Base-by-base conservation (phyloP, 768 basidiomycete genomes). In the Pleurotus cornucopiae region DNA sequence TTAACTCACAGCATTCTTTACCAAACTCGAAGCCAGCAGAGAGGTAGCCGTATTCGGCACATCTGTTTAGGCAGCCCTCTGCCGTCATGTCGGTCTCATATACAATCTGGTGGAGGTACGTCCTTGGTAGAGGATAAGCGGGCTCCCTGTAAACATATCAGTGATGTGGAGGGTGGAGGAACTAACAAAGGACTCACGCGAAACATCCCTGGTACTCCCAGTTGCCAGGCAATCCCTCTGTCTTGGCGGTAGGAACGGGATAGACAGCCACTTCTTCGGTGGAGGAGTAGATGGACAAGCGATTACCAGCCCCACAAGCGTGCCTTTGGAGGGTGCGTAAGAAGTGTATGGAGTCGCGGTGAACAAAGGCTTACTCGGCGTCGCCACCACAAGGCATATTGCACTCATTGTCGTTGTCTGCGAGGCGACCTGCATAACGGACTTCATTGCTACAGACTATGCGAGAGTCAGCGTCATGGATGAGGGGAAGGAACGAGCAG, bases 331-430 rank as follows among this genome's bases (percentile, higher is more conserved):
- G 37, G 40, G 53, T 58, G 16, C 60, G 30, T 23, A 38, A 52
- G 51, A 9, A 23, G 6, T 30, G 30, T 46, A 30, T 53, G 48
- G 39, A 56, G 5, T 25, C 6, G 7, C 18, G 45, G 38, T 3
- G 51, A 16, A 37, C 57, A n/a, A 58, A 40, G 0, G 65, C 85
- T 61, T 58, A 87, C 88, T 78, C 73, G 12, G 80, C 40, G 57
- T 83, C 84, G 18, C 89, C 92, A 13, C 77, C 77, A 59, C 92
- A 95, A 0, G 75, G 76, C 86, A 86, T 89, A 65, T 78, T 81
- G 64, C 92, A 95, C 34, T 76, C 76, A 5, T 70, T 67, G 0
- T 78, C 76, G 1, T 73, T 53, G 9, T 16, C 23, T 16, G 51
- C 51, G 4, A 40, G 21, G 4, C 38, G 14, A 6, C 34, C 51